phyloP scores from a whole-genome alignment of 257 asterid species.

The Ilex asprella region DNA sequence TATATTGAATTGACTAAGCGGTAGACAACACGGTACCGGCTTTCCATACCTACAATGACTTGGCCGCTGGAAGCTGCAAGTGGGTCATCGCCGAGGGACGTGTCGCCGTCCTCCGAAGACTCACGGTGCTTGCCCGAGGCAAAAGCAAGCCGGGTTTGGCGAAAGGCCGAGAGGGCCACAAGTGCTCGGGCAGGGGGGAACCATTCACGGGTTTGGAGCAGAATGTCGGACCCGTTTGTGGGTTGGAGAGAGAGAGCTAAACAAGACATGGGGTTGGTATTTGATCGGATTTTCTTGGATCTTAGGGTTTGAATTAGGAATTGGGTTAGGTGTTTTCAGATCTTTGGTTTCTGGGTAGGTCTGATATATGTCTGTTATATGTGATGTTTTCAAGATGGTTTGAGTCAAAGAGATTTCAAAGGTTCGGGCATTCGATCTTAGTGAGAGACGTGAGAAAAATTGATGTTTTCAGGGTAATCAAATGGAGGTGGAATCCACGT shows the following conservation, averaged over 20 bases:
- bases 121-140: constrained; percentile 43
- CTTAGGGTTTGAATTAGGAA: too few species aligned
- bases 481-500: too few species aligned
- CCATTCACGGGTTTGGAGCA: constrained; percentile 99
- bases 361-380: too few species aligned
- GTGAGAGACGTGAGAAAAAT: too few species aligned
- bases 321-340: too few species aligned
- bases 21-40: constrained; percentile 81
- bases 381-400: too few species aligned
- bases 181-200: constrained; percentile 96
- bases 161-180: constrained; percentile 84
- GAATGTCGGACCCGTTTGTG: constrained; percentile 71
- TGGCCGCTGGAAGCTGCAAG: constrained; percentile 94
- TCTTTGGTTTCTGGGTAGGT: too few species aligned
- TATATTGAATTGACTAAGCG: constrained; percentile 88
- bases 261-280: constrained; percentile 52
- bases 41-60: constrained; percentile 87
- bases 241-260: constrained; percentile 91
- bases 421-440: too few species aligned
- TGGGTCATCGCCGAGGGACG: constrained; percentile 89
- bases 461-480: too few species aligned
- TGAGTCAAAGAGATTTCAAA: too few species aligned
- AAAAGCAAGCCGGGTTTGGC: constrained; percentile 73
- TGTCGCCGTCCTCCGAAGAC: constrained; percentile 23
- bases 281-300: too few species aligned